Conservation (phyloP, 2,329 filamentous ascomycete species). For the Didymosphaeria variabile region DNA sequence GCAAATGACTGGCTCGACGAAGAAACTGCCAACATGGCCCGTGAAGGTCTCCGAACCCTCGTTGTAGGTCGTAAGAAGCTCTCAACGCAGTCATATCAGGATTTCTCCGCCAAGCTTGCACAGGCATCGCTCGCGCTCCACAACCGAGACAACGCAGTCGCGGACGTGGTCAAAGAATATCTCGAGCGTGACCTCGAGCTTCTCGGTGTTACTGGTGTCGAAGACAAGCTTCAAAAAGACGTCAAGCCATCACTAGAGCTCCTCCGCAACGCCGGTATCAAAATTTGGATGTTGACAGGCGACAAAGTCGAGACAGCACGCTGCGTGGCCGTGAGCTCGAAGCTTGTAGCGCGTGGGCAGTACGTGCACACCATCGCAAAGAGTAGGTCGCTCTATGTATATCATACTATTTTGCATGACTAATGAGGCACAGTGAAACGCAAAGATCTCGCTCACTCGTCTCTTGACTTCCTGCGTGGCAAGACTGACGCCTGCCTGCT, state of each 20-base stretch:
- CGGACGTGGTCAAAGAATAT: slow-evolving; percentile 78
- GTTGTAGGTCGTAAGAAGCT: slow-evolving; percentile 94
- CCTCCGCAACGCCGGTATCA: slow-evolving; percentile 94
- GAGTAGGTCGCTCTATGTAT: slow-evolving; percentile 41
- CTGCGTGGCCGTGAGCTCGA: slow-evolving; percentile 94
- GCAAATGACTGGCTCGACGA: slow-evolving; percentile 99
- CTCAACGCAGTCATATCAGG: slow-evolving; percentile 78
- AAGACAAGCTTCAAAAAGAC: slow-evolving; percentile 94
- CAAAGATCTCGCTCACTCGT: slow-evolving; percentile 85
- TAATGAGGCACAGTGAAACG: slow-evolving; percentile 65
- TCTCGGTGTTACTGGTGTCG: slow-evolving; percentile 95
- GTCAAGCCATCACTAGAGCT: slow-evolving; percentile 96
- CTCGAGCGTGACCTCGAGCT: slow-evolving; percentile 91
- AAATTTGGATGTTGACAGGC: slow-evolving; percentile 99
- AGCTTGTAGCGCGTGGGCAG: slow-evolving; percentile 91
- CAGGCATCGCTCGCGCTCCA: slow-evolving; percentile 83
- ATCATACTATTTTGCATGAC: background rate
- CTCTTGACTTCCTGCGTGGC: slow-evolving; percentile 86
- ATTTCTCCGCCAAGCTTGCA: slow-evolving; percentile 78
- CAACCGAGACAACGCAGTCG: slow-evolving; percentile 82
- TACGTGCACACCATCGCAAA: slow-evolving; percentile 94
- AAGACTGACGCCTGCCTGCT: slow-evolving; percentile 88
- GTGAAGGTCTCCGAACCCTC: slow-evolving; percentile 91
- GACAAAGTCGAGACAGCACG: slow-evolving; percentile 98
- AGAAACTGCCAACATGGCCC: slow-evolving; percentile 99